Evolutionary conservation across 352 stramenopile genomes (phyloP).

Genomic region (Plasmopara viticola): DNA sequence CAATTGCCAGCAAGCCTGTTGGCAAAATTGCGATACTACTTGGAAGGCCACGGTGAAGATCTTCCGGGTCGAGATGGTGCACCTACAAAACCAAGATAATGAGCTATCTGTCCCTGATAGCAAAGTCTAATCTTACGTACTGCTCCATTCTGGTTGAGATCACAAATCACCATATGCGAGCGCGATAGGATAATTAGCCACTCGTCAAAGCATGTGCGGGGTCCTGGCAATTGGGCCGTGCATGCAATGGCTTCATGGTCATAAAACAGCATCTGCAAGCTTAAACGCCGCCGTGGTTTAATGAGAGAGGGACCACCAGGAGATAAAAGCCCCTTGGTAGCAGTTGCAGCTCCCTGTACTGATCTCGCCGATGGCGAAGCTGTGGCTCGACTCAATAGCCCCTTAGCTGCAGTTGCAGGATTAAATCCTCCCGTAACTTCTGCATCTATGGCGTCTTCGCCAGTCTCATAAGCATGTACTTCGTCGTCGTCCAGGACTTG

Average conservation of each 20-base stretch:
- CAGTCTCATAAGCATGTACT: slow-evolving; percentile 7
- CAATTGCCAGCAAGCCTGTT: slow-evolving; percentile 57
- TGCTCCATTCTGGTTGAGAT: slow-evolving; percentile 56
- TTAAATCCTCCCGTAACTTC: not conserved
- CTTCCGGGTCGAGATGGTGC: slow-evolving; percentile 34
- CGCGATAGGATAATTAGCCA: slow-evolving; percentile 57
- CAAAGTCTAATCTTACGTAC: slow-evolving; percentile 16
- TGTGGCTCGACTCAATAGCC: slow-evolving; percentile 32
- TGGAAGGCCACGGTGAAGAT: slow-evolving; percentile 53
- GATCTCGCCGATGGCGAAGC: slow-evolving; percentile 36
- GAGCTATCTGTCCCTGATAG: not conserved
- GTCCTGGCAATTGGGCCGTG: slow-evolving; percentile 29
- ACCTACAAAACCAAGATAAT: slow-evolving; percentile 14
- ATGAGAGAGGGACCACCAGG: slow-evolving; percentile 37
- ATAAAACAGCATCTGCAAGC: slow-evolving; percentile 67
- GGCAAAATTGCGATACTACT: slow-evolving; percentile 58
- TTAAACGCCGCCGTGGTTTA: slow-evolving; percentile 30
- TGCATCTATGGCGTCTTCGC: slow-evolving; percentile 9
- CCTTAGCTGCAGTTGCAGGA: slow-evolving; percentile 17
- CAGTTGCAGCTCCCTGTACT: slow-evolving; percentile 16
- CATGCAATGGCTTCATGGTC: slow-evolving; percentile 59
- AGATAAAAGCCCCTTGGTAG: slow-evolving; percentile 19
- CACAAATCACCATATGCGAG: slow-evolving; percentile 60
- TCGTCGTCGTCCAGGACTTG: slow-evolving; percentile 30
- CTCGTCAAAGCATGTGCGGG: slow-evolving; percentile 63